Base-by-base conservation (phyloP, 2,329 filamentous ascomycete species). In the Alternaria arborescens region DNA sequence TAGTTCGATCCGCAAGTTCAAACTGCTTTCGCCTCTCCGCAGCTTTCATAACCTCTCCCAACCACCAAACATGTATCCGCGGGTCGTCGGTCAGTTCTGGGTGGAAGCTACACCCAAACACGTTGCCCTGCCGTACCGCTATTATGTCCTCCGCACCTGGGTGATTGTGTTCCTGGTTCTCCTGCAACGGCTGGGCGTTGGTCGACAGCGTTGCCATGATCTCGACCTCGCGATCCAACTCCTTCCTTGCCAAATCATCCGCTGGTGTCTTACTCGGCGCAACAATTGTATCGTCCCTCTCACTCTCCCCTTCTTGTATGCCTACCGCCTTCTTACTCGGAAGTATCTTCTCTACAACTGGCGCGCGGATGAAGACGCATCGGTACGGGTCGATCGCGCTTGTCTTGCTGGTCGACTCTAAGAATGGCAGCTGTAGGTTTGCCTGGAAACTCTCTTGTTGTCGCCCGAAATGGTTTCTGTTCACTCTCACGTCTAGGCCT, bases 51-150 rank as follows among this genome's bases (percentile, higher is more conserved):
- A 93, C 91, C 78, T 94, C 87, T 69, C 85, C 82, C 75, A 99
- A 74, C 95, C 95, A 99, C 95, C 95, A 98, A 5, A 87, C 85
- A 79, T 99, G 95, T 73, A 98, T 96, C 57, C 95, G 86, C 58
- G 89, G 83, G 80, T 99, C 95, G 8, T 88, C 87, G 0, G 94
- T 98, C 77, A 99, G 79, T 79, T 99, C 95, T 0, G 95, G 95
- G 72, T 98, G 95, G 75, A 98, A 99, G 73, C 94, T 97, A 3
- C 91, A 97, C 4, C 93, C 95, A 71, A 98, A 91, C 0, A 97
- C 90, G 78, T 97, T 97, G 0, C 91, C 92, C 80, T 98, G 94
- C 66, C 87, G 86, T 34, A 98, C 92, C 0, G 94, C 94, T 52
- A 98, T 89, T 52, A 98, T 94, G 68, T 97, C 85, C 43, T 85